Base-by-base conservation (phyloP, 2,329 filamentous ascomycete genomes). In the Lasiodiplodia sp. region DNA sequence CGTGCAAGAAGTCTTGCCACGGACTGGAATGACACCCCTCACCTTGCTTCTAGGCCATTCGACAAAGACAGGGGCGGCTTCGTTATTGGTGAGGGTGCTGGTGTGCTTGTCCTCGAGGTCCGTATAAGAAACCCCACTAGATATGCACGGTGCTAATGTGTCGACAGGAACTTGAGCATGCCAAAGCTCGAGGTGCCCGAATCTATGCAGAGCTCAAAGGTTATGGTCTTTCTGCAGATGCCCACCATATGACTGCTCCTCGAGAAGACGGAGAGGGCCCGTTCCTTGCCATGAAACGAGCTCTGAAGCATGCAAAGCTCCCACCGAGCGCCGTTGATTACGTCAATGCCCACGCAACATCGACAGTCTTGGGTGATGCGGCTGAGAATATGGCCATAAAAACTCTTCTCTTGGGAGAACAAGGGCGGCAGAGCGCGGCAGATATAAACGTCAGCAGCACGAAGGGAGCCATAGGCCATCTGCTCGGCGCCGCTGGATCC, bases 271-370 rank as follows among this genome's bases (percentile, higher is more conserved):
- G 96, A 0, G 86, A 88, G 62, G 96, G 96, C 0, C 94, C 96
- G 0, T 87, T 89, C 37, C 83, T 92, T 57, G 92, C 95, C 3
- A 99, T 99, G 96, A 91, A 87, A 77, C 88, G 88, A 72, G 94
- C 95, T 0, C 81, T 99, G 69, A 89, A 86, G 73, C 88, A 92
- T 75, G 93, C 94, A 0, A 81, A 85, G 0, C 76, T 97, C 47
- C 84, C 84, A 64, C 94, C 96, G 0, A 80, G 81, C 0, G 82
- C 89, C 51, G 89, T 99, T 4, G 92, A 94, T 78, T 99, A 99
- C 78, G 87, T 99, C 76, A 99, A 98, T 75, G 96, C 96, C 1
- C 96, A 99, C 77, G 96, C 95, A 0, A 99, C 96, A 1, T 92
- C 92, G 25, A 99, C 95, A 0, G 79, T 85, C 7, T 86, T 98